Base-by-base conservation (phyloP, 345 rosid genomes). In the Citrus mangshanensis region DNA sequence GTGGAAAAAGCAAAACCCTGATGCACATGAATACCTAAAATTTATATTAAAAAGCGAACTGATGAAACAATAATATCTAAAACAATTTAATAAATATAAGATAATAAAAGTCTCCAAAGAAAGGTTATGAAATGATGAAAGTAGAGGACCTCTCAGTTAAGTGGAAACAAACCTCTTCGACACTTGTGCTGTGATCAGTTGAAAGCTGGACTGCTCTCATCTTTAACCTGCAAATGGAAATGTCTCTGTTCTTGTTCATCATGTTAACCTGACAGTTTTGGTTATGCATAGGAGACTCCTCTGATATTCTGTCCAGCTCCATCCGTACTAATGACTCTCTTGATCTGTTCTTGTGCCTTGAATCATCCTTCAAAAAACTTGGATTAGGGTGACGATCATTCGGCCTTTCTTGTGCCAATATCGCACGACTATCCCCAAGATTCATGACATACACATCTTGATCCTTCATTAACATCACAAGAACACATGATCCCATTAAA, bases 401-500 rank as follows among this genome's bases (percentile, higher is more conserved):
- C 12, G 86, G 91, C 75, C 97, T 89, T 79, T 95, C 98, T 78
- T 95, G 98, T 42, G 98, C 98, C 86, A 95, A 87, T 82, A 93
- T 89, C 63, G 84, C 95, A 49, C 98, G 87, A 81, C 98, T 93
- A 84, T 95, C 98, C 62, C 98, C 98, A 82, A 95, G 94, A 78
- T 93, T 95, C 98, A 95, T 91, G 80, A 95, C 93, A 78, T 95
- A 95, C 74, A 95, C 98, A 84, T 95, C 97, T 85, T 95, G 98
- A 82, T 92, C 98, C 86, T 92, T 95, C 98, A 95, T 95, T 79
- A 95, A 85, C 98, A 95, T 93, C 78, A 90, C 97, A 7, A 95
- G 88, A 85, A 93, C 94, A 82, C 98, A 93, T 9, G 98, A 95
- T 72, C 98, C 98, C 98, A 95, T 95, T 75, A 95, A 78, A 61